phyloP scores from a whole-genome alignment of 192 early-diverging fungal genomes.

The Backusella mclennaniae region DNA sequence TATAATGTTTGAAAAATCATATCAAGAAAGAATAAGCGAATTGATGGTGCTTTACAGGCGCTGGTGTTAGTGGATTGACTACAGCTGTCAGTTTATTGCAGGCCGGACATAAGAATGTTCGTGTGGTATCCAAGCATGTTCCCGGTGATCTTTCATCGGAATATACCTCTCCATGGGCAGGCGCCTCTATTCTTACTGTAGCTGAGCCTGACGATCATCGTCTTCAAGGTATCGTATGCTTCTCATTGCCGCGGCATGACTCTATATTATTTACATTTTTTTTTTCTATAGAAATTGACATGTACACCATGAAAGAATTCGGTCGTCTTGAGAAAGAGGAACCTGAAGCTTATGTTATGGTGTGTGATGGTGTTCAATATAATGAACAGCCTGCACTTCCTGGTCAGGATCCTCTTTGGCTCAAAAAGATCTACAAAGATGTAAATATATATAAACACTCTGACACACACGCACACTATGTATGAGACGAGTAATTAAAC shows the following conservation, averaged over 20 bases:
- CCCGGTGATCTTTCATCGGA: constrained; percentile 49
- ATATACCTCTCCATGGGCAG: constrained; percentile 63
- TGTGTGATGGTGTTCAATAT: constrained; percentile 38
- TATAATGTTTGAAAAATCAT: background rate
- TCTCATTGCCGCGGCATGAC: no score
- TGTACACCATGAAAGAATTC: constrained; percentile 36
- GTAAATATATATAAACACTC: constrained; percentile 32
- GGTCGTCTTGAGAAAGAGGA: constrained; percentile 18
- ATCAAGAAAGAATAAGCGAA: background rate
- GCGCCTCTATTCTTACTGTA: constrained; percentile 27
- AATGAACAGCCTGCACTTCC: constrained; percentile 25
- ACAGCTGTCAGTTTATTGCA: constrained; percentile 62
- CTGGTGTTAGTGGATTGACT: constrained; percentile 78
- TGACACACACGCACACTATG: background rate
- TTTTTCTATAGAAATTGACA: constrained; percentile 26
- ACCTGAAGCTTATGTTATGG: constrained; percentile 39
- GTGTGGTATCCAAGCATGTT: constrained; percentile 56
- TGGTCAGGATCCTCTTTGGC: constrained; percentile 36
- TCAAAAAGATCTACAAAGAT: constrained; percentile 40
- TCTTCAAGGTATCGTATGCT: constrained; percentile 33
- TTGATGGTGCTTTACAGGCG: constrained; percentile 39
- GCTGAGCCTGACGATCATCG: constrained; percentile 32
- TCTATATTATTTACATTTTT: no score
- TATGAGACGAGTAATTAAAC: background rate
- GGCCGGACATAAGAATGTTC: constrained; percentile 55